Conservation (phyloP, 208 protist species). For the Giardia muris region DNA sequence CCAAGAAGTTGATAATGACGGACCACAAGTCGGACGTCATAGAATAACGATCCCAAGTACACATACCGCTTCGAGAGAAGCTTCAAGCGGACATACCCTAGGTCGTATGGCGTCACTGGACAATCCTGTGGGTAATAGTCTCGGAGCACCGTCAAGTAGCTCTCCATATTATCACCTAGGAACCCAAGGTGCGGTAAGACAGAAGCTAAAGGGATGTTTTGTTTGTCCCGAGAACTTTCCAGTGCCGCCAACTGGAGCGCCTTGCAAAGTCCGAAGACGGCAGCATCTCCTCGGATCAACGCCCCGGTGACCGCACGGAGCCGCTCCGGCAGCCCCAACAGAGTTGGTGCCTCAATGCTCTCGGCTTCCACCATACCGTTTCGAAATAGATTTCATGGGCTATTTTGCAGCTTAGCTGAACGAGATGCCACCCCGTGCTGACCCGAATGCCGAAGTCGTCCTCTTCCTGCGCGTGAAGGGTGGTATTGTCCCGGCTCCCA, state of each 20-base stretch:
- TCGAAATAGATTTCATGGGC: no score
- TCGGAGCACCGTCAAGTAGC: background rate
- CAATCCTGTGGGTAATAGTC: background rate
- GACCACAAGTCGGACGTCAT: background rate
- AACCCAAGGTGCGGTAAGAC: background rate
- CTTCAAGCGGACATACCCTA: background rate
- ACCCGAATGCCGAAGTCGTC: constrained; percentile 69
- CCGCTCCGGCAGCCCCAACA: background rate
- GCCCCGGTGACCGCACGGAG: background rate
- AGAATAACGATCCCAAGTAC: background rate
- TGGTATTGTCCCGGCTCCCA: background rate
- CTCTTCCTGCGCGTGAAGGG: constrained; percentile 33
- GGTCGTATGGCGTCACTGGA: background rate
- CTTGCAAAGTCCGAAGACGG: background rate
- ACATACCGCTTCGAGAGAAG: background rate
- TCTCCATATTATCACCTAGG: background rate
- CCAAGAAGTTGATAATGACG: background rate
- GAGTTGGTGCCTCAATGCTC: background rate
- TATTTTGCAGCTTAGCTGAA: background rate
- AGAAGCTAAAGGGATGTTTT: background rate
- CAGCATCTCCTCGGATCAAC: background rate
- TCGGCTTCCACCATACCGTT: no score
- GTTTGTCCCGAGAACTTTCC: background rate
- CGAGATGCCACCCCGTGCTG: constrained; percentile 88
- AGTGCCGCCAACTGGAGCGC: background rate